Conservation (phyloP, 2,329 filamentous ascomycete genomes). For the Alternaria ethzedia region DNA sequence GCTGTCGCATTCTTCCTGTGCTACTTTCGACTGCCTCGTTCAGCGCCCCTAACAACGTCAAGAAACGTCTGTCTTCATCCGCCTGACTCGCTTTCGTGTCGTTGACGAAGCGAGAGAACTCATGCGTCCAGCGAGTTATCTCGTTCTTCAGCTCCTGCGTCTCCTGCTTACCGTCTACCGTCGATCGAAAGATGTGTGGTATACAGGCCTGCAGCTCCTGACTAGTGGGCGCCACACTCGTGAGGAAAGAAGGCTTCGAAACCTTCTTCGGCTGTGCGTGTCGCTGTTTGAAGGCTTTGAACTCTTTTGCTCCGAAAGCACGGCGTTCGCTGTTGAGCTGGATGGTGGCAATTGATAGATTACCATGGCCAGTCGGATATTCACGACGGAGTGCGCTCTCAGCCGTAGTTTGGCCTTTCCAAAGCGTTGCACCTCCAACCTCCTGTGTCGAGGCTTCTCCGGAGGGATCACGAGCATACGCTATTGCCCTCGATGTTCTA, state of each 20-base stretch:
- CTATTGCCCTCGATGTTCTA: too few species aligned
- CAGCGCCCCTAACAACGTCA: not conserved
- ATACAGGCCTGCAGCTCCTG: not conserved
- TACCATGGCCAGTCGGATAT: not conserved
- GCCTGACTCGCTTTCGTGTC: not conserved
- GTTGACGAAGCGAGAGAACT: not conserved
- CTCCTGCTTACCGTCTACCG: not conserved
- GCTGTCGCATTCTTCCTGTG: not conserved
- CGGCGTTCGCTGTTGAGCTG: not conserved
- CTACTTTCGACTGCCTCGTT: not conserved
- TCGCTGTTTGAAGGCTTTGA: not conserved
- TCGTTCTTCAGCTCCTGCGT: not conserved
- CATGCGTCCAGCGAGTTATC: not conserved
- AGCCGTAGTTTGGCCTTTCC: fast-evolving
- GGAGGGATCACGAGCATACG: too few species aligned
- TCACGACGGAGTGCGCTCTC: not conserved
- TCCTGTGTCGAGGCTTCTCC: too few species aligned
- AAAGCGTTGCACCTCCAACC: not conserved
- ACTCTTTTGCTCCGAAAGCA: not conserved
- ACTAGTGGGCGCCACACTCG: not conserved
- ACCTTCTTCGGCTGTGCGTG: not conserved
- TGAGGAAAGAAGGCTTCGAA: not conserved
- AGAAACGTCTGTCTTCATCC: not conserved
- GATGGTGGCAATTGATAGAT: not conserved
- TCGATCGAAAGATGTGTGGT: not conserved